phyloP scores from a whole-genome alignment of 352 stramenopile species.

The Globisporangium uncinulatum region DNA sequence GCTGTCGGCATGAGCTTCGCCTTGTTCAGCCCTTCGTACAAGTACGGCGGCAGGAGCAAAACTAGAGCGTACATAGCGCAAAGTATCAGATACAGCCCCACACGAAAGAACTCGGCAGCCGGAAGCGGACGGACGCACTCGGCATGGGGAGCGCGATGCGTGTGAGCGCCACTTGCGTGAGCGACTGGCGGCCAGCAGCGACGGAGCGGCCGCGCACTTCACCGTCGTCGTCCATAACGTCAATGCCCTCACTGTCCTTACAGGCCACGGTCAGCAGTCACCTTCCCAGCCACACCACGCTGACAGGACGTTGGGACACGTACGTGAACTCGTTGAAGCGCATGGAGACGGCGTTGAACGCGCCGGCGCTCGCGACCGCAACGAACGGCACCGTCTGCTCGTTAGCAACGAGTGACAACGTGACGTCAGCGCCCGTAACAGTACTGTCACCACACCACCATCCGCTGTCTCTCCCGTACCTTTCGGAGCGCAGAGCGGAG shows the following conservation, averaged over 20 bases:
- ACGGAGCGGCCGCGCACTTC: conserved; percentile 74
- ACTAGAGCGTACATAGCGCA: conserved; percentile 25
- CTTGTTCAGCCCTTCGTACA: conserved; percentile 76
- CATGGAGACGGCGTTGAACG: conserved; percentile 86
- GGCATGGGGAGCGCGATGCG: conserved; percentile 74
- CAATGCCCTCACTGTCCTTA: conserved; percentile 62
- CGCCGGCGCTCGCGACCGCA: conserved; percentile 73
- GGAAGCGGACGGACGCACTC: conserved; percentile 33
- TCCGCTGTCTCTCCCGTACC: conserved; percentile 16
- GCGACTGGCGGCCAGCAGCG: conserved; percentile 70
- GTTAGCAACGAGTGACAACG: not conserved
- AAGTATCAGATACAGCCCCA: not conserved
- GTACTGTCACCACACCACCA: not conserved
- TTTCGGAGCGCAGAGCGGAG: conserved; percentile 59
- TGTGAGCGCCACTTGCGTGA: conserved; percentile 75
- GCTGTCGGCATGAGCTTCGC: conserved; percentile 61
- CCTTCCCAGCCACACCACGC: too few relatives aligned
- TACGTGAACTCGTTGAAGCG: conserved; percentile 84
- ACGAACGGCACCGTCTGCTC: conserved; percentile 77
- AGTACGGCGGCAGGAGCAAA: conserved; percentile 72
- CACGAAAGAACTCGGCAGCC: not conserved
- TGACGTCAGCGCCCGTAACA: too few relatives aligned
- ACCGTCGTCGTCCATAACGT: conserved; percentile 77
- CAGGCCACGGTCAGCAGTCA: too few relatives aligned
- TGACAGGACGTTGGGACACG: conserved; percentile 12